Evolutionary conservation across 2,329 filamentous ascomycete genomes (phyloP).

Genomic region (Cadophora gregata): DNA sequence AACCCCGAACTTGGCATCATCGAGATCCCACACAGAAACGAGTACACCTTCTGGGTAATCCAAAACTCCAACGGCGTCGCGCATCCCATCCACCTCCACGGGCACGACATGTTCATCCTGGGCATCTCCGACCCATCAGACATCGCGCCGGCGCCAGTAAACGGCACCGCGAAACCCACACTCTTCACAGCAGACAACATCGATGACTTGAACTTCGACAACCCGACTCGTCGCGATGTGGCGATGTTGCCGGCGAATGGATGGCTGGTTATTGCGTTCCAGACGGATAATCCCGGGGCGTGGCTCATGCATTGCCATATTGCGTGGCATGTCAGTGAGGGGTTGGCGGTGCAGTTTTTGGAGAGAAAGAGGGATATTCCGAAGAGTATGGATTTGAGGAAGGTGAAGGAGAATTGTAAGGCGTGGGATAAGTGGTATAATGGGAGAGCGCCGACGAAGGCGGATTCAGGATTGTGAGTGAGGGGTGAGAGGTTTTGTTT

Average conservation of each 20-base stretch:
- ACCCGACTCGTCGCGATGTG: constrained; percentile 57
- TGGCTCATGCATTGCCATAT: constrained; percentile 58
- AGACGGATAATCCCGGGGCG: constrained; percentile 55
- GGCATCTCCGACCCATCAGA: constrained; percentile 53
- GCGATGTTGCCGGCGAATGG: constrained; percentile 52
- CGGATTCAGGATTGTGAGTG: constrained; percentile 26
- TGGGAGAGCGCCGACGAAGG: constrained; percentile 9
- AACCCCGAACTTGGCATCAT: constrained; percentile 20
- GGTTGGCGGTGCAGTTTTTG: constrained; percentile 32
- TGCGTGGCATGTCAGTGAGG: constrained; percentile 32
- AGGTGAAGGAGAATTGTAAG: constrained; percentile 22
- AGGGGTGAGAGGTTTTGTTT: not conserved
- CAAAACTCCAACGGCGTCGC: constrained; percentile 27
- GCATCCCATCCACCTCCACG: constrained; percentile 56
- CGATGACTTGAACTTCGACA: constrained; percentile 48
- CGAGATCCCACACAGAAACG: constrained; percentile 26
- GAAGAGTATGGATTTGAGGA: constrained; percentile 8
- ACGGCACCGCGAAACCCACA: not conserved
- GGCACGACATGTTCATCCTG: constrained; percentile 54
- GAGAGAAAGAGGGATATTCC: constrained; percentile 24
- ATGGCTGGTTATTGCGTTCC: constrained; percentile 56
- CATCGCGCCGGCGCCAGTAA: not conserved
- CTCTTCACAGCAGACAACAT: constrained; percentile 18
- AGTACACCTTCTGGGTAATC: constrained; percentile 24
- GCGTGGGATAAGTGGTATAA: constrained; percentile 27